Evolutionary conservation across 257 asterid genomes (phyloP).

Genomic region (Jacaranda copaia): DNA sequence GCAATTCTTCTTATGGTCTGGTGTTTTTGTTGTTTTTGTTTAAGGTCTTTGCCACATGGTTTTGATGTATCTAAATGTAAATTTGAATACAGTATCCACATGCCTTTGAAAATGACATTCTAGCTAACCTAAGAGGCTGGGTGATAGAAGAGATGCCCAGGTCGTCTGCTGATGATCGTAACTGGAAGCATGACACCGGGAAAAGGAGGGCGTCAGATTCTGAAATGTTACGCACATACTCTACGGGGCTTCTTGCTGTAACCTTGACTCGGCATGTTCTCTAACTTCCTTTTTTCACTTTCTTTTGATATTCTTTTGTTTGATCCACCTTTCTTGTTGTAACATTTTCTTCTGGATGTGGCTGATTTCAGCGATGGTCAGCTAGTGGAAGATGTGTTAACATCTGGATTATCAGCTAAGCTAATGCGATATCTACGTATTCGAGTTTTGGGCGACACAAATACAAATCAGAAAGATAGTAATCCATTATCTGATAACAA

Average conservation of each 20-base stretch:
- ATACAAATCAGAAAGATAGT: constrained; percentile 67
- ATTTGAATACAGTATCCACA: constrained; percentile 87
- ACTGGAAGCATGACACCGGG: constrained; percentile 71
- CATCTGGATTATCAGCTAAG: constrained; percentile 91
- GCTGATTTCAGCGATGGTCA: constrained; percentile 74
- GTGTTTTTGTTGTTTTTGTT: constrained; percentile 20
- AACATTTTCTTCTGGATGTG: constrained; percentile 28
- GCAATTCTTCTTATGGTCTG: constrained; percentile 21
- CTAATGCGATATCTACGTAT: constrained; percentile 86
- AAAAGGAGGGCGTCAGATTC: constrained; percentile 66
- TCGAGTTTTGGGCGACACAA: constrained; percentile 78
- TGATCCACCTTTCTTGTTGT: constrained; percentile 25
- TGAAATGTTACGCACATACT: constrained; percentile 85
- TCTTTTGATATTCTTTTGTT: background rate
- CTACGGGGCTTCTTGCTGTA: constrained; percentile 93
- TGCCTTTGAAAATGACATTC: constrained; percentile 85
- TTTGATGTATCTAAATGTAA: constrained; percentile 35
- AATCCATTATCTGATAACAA: constrained; percentile 59
- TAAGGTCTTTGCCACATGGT: constrained; percentile 29
- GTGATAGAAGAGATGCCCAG: constrained; percentile 78
- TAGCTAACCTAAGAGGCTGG: constrained; percentile 85
- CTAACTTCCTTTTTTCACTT: constrained; percentile 17
- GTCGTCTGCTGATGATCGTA: constrained; percentile 65
- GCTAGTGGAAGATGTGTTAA: constrained; percentile 92
- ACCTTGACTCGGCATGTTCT: constrained; percentile 73